Evolutionary conservation across 805 yeast genomes (phyloP).

Genomic region (Lachancea fermentati): DNA sequence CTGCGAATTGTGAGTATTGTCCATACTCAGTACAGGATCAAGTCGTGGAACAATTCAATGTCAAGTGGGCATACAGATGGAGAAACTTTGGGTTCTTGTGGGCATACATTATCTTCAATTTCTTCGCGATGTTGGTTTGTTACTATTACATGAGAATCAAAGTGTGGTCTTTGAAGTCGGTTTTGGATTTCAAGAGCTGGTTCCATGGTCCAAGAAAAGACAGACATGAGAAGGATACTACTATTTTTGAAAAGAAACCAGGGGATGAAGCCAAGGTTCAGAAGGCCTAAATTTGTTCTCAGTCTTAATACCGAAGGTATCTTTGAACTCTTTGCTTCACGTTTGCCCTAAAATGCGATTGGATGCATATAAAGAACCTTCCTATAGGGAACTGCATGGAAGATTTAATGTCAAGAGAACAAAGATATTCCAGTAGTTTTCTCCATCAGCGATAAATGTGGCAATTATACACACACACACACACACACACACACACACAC

Average conservation of each 20-base stretch:
- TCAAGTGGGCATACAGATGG: slow-evolving; percentile 49
- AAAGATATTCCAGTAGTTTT: too few species aligned
- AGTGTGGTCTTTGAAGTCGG: slow-evolving; percentile 32
- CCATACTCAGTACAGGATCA: slow-evolving; percentile 50
- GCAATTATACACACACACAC: too few species aligned
- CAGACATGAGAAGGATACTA: slow-evolving; percentile 44
- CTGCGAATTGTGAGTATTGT: slow-evolving; percentile 59
- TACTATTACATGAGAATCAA: slow-evolving; percentile 36
- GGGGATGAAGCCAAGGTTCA: slow-evolving; percentile 36
- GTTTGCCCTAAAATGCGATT: not conserved
- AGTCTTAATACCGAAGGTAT: not conserved
- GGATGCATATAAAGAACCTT: too few species aligned
- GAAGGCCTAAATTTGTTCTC: slow-evolving; percentile 9
- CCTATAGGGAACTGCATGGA: too few species aligned
- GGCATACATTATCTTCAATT: slow-evolving; percentile 39
- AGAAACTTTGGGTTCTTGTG: slow-evolving; percentile 57
- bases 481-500: too few species aligned
- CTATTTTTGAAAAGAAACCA: slow-evolving; percentile 36
- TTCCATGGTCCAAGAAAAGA: slow-evolving; percentile 39
- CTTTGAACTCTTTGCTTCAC: not conserved
- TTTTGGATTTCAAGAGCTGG: slow-evolving; percentile 37
- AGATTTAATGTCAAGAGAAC: too few species aligned
- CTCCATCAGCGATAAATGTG: too few species aligned
- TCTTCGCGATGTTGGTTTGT: slow-evolving; percentile 35
- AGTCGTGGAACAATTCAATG: slow-evolving; percentile 44